Percentiles rank a stretch among this genome's conserved stretches.
These are phyloP conservation scores for Globisporangium takayamanum DNA, from an alignment of 352 stramenopile species.

Conservation along the genomic window DNA sequence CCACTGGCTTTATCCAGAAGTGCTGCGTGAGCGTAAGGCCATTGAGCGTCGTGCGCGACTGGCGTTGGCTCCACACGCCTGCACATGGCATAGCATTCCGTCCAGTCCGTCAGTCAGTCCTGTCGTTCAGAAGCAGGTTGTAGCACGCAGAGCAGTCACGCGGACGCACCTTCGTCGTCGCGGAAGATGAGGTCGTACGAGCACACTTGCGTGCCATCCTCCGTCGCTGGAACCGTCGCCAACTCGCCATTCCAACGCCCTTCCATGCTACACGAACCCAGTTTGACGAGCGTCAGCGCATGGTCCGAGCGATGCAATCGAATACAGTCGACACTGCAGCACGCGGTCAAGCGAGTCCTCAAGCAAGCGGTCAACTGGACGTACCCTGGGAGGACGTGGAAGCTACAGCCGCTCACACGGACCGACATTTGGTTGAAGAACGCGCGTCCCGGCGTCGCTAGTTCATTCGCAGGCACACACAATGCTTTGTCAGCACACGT, in stretches of 20 bases:
- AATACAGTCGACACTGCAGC: too few relatives aligned
- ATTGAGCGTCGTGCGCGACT: conserved; percentile 81
- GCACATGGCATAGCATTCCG: background rate
- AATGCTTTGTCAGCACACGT: background rate
- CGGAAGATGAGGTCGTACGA: conserved; percentile 82
- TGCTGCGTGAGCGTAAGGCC: conserved; percentile 82
- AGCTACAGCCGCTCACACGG: conserved; percentile 79
- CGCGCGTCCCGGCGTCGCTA: conserved; percentile 30
- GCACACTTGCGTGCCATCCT: conserved; percentile 82
- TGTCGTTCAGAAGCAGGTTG: background rate
- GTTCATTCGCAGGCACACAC: background rate
- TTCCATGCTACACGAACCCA: conserved; percentile 44
- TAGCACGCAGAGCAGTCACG: background rate
- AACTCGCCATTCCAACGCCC: conserved; percentile 84
- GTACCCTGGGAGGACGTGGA: conserved; percentile 69
- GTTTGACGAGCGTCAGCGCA: background rate
- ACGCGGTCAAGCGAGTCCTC: background rate
- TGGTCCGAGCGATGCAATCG: background rate
- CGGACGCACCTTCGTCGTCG: conserved; percentile 53
- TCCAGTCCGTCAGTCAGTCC: background rate
- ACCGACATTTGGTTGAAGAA: conserved; percentile 89
- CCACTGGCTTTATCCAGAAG: conserved; percentile 85
- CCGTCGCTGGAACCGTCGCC: conserved; percentile 54
- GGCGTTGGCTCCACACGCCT: conserved; percentile 80
- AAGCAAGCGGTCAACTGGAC: background rate